A percentile compares a stretch with the other conserved stretches of the same genome.
Evolutionary conservation across 2,329 filamentous ascomycete species (phyloP).

Genomic region (Diaporthe capsici): DNA sequence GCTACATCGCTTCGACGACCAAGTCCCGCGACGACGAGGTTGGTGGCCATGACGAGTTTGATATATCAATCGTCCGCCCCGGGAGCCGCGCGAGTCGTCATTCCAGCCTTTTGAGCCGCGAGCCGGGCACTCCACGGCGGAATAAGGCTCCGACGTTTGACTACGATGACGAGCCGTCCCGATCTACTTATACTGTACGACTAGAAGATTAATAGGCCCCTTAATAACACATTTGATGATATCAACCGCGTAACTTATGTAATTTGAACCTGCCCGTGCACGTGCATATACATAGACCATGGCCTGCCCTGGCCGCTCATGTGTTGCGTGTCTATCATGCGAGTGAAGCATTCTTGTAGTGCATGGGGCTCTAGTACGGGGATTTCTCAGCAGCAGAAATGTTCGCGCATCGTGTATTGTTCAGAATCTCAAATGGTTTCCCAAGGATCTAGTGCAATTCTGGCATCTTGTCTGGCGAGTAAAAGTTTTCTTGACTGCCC

Average conservation of each 20-base stretch:
- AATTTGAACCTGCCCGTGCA: no score
- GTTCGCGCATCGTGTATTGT: background rate
- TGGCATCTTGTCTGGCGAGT: background rate
- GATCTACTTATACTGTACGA: constrained; percentile 13
- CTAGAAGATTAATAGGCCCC: constrained; percentile 8
- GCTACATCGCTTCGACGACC: constrained; percentile 26
- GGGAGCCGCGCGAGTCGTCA: background rate
- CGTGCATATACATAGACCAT: background rate
- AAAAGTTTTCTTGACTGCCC: background rate
- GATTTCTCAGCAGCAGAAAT: background rate
- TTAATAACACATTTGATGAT: background rate
- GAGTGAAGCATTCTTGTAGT: background rate
- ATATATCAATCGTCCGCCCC: constrained; percentile 28
- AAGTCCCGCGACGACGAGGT: background rate
- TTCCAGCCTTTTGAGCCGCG: constrained; percentile 7
- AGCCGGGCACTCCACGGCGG: constrained; percentile 5
- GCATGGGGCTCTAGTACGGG: no score
- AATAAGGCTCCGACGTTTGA: constrained; percentile 3
- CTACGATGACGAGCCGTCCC: constrained; percentile 1
- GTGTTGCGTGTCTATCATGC: background rate
- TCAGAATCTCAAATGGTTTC: background rate
- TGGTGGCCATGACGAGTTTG: constrained; percentile 2
- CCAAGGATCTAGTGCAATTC: background rate
- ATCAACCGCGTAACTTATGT: background rate
- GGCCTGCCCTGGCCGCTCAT: background rate